These are phyloP conservation scores for Apiotrichum brassicae DNA, from an alignment of 1,284 basidiomycete genomes.

Conservation along the genomic window DNA sequence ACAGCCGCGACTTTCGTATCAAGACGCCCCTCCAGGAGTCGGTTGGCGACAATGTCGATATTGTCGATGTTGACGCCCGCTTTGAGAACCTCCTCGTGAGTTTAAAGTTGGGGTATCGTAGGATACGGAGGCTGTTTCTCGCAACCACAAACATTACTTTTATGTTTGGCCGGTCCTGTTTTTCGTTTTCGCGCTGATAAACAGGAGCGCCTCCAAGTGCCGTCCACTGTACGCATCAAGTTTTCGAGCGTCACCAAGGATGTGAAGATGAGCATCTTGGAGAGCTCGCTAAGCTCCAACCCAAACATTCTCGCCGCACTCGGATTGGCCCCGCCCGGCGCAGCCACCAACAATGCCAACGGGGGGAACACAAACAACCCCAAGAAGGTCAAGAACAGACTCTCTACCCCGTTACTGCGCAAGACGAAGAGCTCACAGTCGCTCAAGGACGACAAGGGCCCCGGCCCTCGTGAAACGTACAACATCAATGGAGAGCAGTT, in stretches of 20 bases:
- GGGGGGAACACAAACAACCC: background rate
- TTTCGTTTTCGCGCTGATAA: no score
- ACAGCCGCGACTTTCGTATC: slow-evolving; percentile 6
- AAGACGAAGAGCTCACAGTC: slow-evolving; percentile 35
- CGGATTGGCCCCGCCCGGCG: slow-evolving; percentile 26
- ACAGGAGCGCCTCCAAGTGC: slow-evolving; percentile 42
- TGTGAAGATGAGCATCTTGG: slow-evolving; percentile 40
- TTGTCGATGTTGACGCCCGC: slow-evolving; percentile 30
- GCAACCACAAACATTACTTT: background rate
- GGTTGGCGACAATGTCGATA: slow-evolving; percentile 1
- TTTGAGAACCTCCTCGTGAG: slow-evolving; percentile 38
- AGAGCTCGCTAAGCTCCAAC: slow-evolving; percentile 33
- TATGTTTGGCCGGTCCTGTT: background rate
- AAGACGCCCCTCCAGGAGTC: slow-evolving; percentile 17
- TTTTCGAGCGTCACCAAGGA: slow-evolving; percentile 35
- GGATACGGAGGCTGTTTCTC: background rate
- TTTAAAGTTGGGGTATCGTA: background rate
- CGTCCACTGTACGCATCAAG: slow-evolving; percentile 36
- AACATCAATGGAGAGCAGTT: slow-evolving; percentile 33
- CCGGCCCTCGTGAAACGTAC: background rate
- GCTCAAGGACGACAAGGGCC: slow-evolving; percentile 13
- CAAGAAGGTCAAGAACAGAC: slow-evolving; percentile 29
- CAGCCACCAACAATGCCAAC: background rate
- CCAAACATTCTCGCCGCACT: slow-evolving; percentile 34
- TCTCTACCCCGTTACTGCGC: slow-evolving; percentile 37